Conservation (phyloP, 495 filamentous ascomycete species). For the Penicillium arizonense region DNA sequence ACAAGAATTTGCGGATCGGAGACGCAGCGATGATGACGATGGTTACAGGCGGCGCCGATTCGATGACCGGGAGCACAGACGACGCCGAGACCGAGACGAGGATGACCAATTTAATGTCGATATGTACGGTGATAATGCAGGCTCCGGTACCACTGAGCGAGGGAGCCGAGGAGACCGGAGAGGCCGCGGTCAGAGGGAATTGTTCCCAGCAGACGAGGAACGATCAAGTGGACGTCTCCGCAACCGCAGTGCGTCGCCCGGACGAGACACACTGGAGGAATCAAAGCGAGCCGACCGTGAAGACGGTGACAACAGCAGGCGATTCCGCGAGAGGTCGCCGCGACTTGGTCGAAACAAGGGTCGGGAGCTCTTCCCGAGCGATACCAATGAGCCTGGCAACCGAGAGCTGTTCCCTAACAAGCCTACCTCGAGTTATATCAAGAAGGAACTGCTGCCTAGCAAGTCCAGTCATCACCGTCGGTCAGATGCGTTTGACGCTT, state of each 20-base stretch:
- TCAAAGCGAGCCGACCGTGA: conserved; percentile 47
- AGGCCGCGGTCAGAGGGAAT: conserved; percentile 39
- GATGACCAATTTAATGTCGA: conserved; percentile 62
- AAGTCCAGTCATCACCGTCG: conserved; percentile 63
- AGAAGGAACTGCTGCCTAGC: conserved; percentile 70
- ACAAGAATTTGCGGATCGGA: conserved; percentile 41
- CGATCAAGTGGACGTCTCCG: conserved; percentile 47
- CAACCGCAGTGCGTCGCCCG: conserved; percentile 72
- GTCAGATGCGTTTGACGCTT: conserved; percentile 62
- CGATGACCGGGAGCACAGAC: conserved; percentile 54
- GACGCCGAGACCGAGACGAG: conserved; percentile 49
- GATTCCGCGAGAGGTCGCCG: conserved; percentile 46
- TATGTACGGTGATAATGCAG: conserved; percentile 70
- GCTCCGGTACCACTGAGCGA: conserved; percentile 33
- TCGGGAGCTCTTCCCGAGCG: conserved; percentile 46
- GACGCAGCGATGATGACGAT: conserved; percentile 58
- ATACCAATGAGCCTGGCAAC: conserved; percentile 17
- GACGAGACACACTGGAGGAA: conserved; percentile 57
- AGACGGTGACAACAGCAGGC: conserved; percentile 26
- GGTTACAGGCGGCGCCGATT: conserved; percentile 58
- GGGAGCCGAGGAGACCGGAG: conserved; percentile 22
- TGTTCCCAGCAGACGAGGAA: conserved; percentile 48
- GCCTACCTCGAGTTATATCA: conserved; percentile 41
- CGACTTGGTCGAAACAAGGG: conserved; percentile 32
- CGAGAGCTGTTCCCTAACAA: conserved; percentile 53